Conservation (phyloP, 495 filamentous ascomycete species). For the Schizothecium vesticola region DNA sequence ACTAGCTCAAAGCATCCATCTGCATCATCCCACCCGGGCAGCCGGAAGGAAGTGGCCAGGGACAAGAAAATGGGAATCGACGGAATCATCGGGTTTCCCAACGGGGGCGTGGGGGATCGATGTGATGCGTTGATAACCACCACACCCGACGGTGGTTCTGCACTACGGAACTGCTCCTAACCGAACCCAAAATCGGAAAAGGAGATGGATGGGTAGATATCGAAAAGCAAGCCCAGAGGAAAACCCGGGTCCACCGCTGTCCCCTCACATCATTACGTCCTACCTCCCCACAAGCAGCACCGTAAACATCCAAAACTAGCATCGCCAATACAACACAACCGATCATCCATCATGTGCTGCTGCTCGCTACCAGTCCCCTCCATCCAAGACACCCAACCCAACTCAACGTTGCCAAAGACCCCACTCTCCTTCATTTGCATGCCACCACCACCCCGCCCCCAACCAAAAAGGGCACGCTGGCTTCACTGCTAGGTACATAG, state of each 20-base stretch:
- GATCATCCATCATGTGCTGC: background rate
- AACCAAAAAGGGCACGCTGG: background rate
- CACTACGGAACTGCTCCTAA: background rate
- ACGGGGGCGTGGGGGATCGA: background rate
- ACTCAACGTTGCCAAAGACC: background rate
- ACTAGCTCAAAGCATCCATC: background rate
- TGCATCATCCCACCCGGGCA: background rate
- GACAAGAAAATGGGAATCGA: background rate
- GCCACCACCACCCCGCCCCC: background rate
- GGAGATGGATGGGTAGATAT: background rate
- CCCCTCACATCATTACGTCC: background rate
- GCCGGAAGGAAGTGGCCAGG: background rate
- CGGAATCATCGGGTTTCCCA: background rate
- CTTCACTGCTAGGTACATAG: background rate
- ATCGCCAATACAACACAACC: background rate
- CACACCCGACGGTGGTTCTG: background rate
- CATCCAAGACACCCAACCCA: background rate
- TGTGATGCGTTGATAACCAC: background rate
- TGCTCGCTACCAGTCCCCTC: background rate
- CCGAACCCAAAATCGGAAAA: background rate
- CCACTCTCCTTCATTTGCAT: background rate
- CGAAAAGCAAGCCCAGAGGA: background rate
- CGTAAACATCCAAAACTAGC: background rate
- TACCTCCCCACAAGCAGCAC: background rate
- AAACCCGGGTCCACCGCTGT: background rate